Evolutionary conservation across 2,329 filamentous ascomycete species (phyloP).

Genomic region (Ophiostoma sp.): DNA sequence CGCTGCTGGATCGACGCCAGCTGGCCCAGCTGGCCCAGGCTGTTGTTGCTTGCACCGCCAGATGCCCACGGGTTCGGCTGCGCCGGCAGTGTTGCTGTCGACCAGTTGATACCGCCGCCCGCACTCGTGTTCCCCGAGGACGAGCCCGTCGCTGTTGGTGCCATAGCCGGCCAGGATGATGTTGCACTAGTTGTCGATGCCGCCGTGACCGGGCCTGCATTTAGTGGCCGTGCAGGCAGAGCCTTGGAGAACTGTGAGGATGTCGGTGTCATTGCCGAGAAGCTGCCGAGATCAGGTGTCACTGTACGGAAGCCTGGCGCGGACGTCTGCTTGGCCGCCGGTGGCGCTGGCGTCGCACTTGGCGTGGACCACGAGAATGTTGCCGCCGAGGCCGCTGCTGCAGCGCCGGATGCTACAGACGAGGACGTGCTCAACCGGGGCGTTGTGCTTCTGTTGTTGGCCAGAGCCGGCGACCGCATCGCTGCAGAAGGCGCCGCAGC

Average conservation of each 20-base stretch:
- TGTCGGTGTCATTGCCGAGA: slow-evolving; percentile 52
- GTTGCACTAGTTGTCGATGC: neutral
- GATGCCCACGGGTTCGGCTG: slow-evolving; percentile 44
- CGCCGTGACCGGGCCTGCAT: slow-evolving; percentile 16
- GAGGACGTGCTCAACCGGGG: slow-evolving; percentile 27
- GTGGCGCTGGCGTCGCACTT: slow-evolving; percentile 38
- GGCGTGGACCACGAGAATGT: slow-evolving; percentile 62
- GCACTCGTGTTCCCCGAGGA: neutral
- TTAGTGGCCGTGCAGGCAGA: slow-evolving; percentile 41
- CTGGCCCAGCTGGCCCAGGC: slow-evolving; percentile 9
- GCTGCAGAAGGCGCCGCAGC: slow-evolving; percentile 6
- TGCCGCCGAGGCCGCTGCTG: slow-evolving; percentile 36
- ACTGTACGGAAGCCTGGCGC: slow-evolving; percentile 46
- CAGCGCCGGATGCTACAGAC: slow-evolving; percentile 29
- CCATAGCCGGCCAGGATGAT: neutral
- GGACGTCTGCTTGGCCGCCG: slow-evolving; percentile 37
- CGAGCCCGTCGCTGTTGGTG: neutral
- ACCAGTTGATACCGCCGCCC: slow-evolving; percentile 44
- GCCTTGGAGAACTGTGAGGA: slow-evolving; percentile 60
- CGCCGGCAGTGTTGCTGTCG: slow-evolving; percentile 35
- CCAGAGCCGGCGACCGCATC: slow-evolving; percentile 13
- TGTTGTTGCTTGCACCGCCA: neutral
- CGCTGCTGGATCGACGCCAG: slow-evolving; percentile 9
- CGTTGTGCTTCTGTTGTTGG: slow-evolving; percentile 9
- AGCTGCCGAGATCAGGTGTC: slow-evolving; percentile 52